phyloP scores from a whole-genome alignment of 176 grass and related monocot genomes.

The Bolboschoenus planiculmis region DNA sequence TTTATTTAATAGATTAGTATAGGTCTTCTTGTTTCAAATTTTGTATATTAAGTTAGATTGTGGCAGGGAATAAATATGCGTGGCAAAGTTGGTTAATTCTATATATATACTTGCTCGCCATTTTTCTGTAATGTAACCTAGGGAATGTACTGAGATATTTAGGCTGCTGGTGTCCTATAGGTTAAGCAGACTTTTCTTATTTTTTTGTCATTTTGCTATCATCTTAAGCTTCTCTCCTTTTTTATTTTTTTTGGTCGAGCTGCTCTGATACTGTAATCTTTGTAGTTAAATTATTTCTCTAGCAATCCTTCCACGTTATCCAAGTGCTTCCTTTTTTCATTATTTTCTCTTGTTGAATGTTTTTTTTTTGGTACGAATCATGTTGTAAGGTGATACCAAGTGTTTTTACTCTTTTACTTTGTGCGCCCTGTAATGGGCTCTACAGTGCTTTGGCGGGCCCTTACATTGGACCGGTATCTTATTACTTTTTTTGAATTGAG shows the following conservation, averaged over 20 bases:
- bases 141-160: not conserved
- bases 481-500: not conserved
- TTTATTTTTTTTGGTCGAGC: not conserved
- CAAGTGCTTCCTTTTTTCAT: too few relatives aligned
- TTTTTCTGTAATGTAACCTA: constrained; percentile 5
- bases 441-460: not conserved
- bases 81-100: not conserved
- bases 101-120: not conserved
- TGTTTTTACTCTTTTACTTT: not conserved
- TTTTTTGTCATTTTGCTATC: not conserved
- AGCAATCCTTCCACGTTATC: not conserved
- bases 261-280: not conserved
- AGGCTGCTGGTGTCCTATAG: not conserved
- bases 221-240: not conserved
- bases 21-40: constrained; percentile 1
- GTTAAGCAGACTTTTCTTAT: not conserved
- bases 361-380: not conserved
- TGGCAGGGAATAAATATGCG: constrained; percentile 19
- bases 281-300: not conserved
- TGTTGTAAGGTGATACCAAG: too few relatives aligned
- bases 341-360: not conserved
- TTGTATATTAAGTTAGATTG: constrained; percentile 20
- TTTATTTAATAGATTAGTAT: constrained; percentile 2
- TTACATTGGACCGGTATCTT: not conserved
- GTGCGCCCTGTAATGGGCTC: not conserved